Conservation (phyloP, 371 early-diverging fungal genomes). For the Quaeritorhiza haematococci region DNA sequence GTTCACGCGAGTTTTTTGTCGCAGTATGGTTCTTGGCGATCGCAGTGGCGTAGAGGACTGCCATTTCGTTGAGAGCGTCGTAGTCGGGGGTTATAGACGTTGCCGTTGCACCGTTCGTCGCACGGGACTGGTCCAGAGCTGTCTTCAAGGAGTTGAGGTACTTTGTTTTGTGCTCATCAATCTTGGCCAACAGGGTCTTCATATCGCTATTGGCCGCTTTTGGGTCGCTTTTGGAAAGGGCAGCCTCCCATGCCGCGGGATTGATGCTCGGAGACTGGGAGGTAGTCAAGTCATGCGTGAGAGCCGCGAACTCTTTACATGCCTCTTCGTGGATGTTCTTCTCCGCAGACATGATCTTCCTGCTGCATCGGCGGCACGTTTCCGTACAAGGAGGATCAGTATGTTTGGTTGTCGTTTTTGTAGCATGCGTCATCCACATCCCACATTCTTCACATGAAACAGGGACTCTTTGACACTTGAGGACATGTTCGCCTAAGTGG, state of each 20-base stretch:
- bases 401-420: too few species aligned
- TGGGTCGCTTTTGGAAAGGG: background rate
- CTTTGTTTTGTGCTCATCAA: too few species aligned
- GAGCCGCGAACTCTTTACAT: too few species aligned
- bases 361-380: slow-evolving; percentile 16
- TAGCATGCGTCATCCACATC: too few species aligned
- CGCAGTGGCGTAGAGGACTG: background rate
- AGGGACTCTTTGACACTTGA: background rate
- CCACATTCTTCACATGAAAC: slow-evolving; percentile 9
- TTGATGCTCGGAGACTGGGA: background rate
- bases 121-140: too few species aligned
- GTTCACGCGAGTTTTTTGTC: too few species aligned
- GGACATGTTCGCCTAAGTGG: slow-evolving; percentile 2
- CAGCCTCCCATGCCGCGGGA: background rate
- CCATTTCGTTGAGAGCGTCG: slow-evolving; percentile 1
- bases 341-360: background rate
- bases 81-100: too few species aligned
- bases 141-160: slow-evolving; percentile 9
- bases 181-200: too few species aligned
- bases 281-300: too few species aligned
- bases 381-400: slow-evolving; percentile 16
- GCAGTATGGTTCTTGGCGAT: too few species aligned
- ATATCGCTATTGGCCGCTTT: too few species aligned
- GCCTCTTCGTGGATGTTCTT: slow-evolving; percentile 3
- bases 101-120: too few species aligned